phyloP scores from a whole-genome alignment of 176 grass and related monocot genomes.

The Thalia dealbata region DNA sequence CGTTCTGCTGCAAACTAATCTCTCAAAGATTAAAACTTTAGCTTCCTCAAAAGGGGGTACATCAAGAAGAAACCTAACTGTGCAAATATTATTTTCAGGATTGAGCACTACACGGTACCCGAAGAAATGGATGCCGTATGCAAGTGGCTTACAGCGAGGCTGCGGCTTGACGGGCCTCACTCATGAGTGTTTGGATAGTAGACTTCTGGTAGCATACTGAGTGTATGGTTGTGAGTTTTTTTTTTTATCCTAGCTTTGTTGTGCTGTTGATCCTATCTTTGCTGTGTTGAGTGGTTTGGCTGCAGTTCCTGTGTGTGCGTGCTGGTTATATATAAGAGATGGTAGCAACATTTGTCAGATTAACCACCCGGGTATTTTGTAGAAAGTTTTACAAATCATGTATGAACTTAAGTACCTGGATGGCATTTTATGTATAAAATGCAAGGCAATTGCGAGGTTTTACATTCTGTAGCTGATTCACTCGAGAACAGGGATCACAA shows the following conservation, averaged over 20 bases:
- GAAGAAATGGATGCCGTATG: conserved; percentile 93
- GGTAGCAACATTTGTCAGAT: background rate
- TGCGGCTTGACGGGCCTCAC: conserved; percentile 52
- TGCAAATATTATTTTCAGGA: conserved; percentile 25
- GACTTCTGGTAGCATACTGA: too few relatives aligned
- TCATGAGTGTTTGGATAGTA: background rate
- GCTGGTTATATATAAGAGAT: background rate
- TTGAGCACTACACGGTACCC: conserved; percentile 83
- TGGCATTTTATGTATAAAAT: too few relatives aligned
- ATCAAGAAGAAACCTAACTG: too few relatives aligned
- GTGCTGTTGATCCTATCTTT: background rate
- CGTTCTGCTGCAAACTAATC: background rate
- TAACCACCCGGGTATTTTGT: too few relatives aligned
- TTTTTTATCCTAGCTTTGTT: background rate
- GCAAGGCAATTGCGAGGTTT: too few relatives aligned
- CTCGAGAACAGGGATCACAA: background rate
- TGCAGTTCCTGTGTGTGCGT: background rate
- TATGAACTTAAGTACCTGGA: too few relatives aligned
- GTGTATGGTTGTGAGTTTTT: too few relatives aligned
- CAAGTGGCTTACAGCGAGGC: conserved; percentile 67
- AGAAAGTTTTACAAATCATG: too few relatives aligned
- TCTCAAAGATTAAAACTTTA: background rate
- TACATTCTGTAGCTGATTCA: too few relatives aligned
- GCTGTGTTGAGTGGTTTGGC: background rate
- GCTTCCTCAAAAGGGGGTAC: background rate